phyloP scores from a whole-genome alignment of 495 filamentous ascomycete species.

The Letharia lupina region DNA sequence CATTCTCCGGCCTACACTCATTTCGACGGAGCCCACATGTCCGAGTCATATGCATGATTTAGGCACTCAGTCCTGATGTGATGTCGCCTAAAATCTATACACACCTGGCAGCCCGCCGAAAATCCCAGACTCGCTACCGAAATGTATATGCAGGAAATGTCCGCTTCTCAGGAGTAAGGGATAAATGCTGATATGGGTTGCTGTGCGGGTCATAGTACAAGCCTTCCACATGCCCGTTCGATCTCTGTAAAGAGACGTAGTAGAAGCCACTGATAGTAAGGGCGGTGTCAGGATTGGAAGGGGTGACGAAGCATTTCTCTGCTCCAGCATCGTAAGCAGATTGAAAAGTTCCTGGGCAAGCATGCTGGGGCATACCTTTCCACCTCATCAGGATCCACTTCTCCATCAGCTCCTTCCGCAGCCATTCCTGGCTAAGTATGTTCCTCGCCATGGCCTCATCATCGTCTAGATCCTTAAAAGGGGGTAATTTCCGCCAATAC shows the following conservation, averaged over 20 bases:
- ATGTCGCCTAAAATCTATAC: constrained; percentile 1
- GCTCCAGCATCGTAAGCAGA: constrained; percentile 15
- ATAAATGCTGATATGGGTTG: constrained; percentile 62
- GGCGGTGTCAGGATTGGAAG: constrained; percentile 46
- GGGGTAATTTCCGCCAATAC: constrained; percentile 64
- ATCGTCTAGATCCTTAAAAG: constrained; percentile 52
- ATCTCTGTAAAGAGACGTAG: constrained; percentile 56
- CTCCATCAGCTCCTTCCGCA: constrained; percentile 43
- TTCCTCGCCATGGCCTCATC: constrained; percentile 47
- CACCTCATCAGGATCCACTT: constrained; percentile 70
- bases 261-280: constrained; percentile 73
- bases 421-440: constrained; percentile 50
- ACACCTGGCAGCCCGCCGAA: neutral
- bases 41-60: neutral
- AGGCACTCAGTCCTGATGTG: neutral
- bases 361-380: constrained; percentile 47
- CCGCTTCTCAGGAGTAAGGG: constrained; percentile 44
- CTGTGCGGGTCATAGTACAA: constrained; percentile 67
- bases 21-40: neutral
- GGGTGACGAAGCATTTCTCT: constrained; percentile 67
- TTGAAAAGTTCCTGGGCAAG: neutral
- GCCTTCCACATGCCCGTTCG: constrained; percentile 56
- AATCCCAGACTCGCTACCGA: constrained; percentile 20
- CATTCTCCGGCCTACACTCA: neutral
- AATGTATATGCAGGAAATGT: constrained; percentile 40